Evolutionary conservation across 306 rosid species (phyloP).

Genomic region (Acacia melanoxylon): DNA sequence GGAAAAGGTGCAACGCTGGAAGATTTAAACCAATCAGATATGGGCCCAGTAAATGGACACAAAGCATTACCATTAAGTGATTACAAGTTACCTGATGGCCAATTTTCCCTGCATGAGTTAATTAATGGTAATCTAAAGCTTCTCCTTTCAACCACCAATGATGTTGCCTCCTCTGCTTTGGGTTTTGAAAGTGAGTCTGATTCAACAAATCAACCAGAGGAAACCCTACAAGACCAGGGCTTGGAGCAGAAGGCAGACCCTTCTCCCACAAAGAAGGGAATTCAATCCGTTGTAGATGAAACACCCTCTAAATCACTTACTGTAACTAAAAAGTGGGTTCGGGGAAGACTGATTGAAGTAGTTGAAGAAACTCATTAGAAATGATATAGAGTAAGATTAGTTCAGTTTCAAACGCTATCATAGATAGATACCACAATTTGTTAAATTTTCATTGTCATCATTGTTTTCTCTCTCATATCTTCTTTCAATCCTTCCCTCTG

Average conservation of each 20-base stretch:
- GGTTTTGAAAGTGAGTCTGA: slow-evolving; percentile 30
- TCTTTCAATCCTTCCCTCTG: not conserved
- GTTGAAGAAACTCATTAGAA: slow-evolving; percentile 37
- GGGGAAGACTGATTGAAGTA: slow-evolving; percentile 67
- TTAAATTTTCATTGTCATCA: not conserved
- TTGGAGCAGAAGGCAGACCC: slow-evolving; percentile 31
- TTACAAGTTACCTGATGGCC: slow-evolving; percentile 30
- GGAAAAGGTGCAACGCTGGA: slow-evolving; percentile 11
- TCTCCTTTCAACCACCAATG: slow-evolving; percentile 30
- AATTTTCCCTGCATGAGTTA: slow-evolving; percentile 35
- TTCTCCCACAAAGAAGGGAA: slow-evolving; percentile 30
- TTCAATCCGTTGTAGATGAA: slow-evolving; percentile 29
- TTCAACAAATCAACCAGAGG: slow-evolving; percentile 16
- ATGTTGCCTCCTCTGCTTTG: slow-evolving; percentile 26
- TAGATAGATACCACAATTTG: slow-evolving; percentile 8
- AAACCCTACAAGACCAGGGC: slow-evolving; percentile 28
- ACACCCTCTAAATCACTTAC: slow-evolving; percentile 25
- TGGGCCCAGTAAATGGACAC: slow-evolving; percentile 46
- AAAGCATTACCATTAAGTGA: slow-evolving; percentile 29
- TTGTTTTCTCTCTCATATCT: not conserved
- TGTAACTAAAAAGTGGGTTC: slow-evolving; percentile 60
- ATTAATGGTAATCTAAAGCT: slow-evolving; percentile 40
- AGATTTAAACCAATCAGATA: slow-evolving; percentile 26
- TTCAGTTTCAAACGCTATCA: slow-evolving; percentile 9
- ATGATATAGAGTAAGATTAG: not conserved